Conservation (phyloP, 1,284 basidiomycete genomes). For the Rhodotorula glutinis region DNA sequence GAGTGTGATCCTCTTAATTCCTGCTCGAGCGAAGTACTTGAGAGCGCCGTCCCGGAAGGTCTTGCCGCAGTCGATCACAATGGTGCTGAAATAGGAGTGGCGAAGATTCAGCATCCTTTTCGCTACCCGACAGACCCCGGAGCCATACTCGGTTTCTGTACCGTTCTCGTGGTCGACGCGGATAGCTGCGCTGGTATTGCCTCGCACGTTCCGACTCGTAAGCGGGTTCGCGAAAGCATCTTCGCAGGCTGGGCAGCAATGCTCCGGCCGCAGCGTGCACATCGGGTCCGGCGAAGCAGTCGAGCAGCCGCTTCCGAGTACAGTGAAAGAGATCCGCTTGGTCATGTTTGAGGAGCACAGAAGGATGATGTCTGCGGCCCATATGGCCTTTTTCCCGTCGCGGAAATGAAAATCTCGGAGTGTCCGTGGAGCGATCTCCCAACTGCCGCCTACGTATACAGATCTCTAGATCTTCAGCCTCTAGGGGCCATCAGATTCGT, state of each 20-base stretch:
- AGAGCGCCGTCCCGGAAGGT: slow-evolving; percentile 70
- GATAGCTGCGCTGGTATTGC: not conserved
- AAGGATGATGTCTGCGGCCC: no score
- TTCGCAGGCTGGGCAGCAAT: not conserved
- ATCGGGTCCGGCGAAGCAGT: not conserved
- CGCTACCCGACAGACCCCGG: no score
- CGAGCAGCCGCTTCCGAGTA: not conserved
- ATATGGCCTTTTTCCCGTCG: no score
- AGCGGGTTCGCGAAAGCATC: not conserved
- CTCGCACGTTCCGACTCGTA: not conserved
- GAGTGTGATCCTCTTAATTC: slow-evolving; percentile 67
- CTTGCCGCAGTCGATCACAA: slow-evolving; percentile 72
- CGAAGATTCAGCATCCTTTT: not conserved
- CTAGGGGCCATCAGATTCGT: no score
- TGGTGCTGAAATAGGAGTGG: slow-evolving; percentile 6
- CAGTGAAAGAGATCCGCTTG: not conserved
- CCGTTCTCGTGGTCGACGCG: not conserved
- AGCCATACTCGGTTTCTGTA: not conserved
- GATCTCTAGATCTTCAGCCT: no score
- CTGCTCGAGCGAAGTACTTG: slow-evolving; percentile 73
- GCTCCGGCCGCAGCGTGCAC: not conserved
- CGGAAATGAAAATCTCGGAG: no score
- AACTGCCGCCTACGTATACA: no score
- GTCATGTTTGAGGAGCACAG: not conserved
- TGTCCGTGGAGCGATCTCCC: no score